Evolutionary conservation across 2,329 filamentous ascomycete species (phyloP).

Genomic region (Remersonia thermophila): DNA sequence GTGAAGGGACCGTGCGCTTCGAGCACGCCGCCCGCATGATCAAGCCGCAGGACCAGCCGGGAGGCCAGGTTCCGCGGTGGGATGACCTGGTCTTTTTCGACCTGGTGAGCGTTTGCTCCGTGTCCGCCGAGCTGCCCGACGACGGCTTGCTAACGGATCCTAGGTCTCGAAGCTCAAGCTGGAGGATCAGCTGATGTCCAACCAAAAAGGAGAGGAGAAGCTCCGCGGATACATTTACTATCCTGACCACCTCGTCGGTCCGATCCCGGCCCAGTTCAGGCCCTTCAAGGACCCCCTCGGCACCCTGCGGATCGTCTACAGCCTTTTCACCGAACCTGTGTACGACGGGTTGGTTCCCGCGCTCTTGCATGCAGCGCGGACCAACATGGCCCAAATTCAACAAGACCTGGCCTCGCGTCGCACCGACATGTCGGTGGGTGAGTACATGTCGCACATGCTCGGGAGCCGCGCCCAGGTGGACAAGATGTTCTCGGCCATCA

Average conservation of each 20-base stretch:
- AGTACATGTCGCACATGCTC: slow-evolving; percentile 47
- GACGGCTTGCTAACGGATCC: too few relatives aligned
- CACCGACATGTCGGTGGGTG: slow-evolving; percentile 59
- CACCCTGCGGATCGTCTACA: slow-evolving; percentile 22
- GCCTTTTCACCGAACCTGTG: slow-evolving; percentile 40
- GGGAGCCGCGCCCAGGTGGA: slow-evolving; percentile 44
- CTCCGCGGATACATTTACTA: slow-evolving; percentile 72
- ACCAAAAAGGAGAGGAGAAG: slow-evolving; percentile 28
- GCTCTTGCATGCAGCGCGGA: too few relatives aligned
- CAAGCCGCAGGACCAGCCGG: slow-evolving; percentile 34
- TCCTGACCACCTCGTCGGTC: slow-evolving; percentile 62
- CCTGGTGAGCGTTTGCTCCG: slow-evolving; percentile 42
- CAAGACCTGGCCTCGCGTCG: too few relatives aligned
- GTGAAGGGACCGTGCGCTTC: slow-evolving; percentile 50
- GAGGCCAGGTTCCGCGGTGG: slow-evolving; percentile 25
- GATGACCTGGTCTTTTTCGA: slow-evolving; percentile 57
- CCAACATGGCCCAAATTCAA: too few relatives aligned
- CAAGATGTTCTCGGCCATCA: slow-evolving; percentile 60
- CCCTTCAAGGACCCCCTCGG: slow-evolving; percentile 1
- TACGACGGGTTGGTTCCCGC: too few relatives aligned
- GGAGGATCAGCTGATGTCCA: too few relatives aligned
- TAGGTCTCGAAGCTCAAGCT: slow-evolving; percentile 10
- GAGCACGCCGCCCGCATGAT: slow-evolving; percentile 77
- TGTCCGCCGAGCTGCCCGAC: too few relatives aligned
- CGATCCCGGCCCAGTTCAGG: slow-evolving; percentile 22